A percentile compares a stretch with the other conserved stretches of the same genome.
These are phyloP conservation scores for Quillaja saponaria DNA, from an alignment of 306 rosid genomes.

Conservation along the genomic window DNA sequence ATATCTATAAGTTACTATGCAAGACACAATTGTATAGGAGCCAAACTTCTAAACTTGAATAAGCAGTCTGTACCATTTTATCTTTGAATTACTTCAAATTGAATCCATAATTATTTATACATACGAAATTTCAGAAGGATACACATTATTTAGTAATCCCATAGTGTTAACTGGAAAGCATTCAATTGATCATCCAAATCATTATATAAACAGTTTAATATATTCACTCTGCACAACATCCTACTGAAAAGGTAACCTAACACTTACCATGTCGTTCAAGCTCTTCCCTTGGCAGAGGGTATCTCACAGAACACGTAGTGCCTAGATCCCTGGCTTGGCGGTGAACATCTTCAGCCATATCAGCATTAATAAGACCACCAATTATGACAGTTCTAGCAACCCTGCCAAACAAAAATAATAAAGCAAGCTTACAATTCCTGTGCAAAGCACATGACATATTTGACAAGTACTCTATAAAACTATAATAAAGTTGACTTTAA, in stretches of 20 bases:
- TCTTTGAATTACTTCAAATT: too few species aligned
- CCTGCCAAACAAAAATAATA: slow-evolving; percentile 49
- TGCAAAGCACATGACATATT: too few species aligned
- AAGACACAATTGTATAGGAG: too few species aligned
- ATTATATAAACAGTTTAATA: slow-evolving; percentile 21
- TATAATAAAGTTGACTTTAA: too few species aligned
- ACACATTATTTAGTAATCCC: background rate
- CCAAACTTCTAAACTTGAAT: too few species aligned
- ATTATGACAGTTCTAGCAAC: slow-evolving; percentile 88
- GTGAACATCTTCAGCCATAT: slow-evolving; percentile 79
- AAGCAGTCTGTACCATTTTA: too few species aligned
- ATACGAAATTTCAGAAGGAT: too few species aligned
- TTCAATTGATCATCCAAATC: too few species aligned
- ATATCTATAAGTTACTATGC: too few species aligned
- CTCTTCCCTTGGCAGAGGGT: slow-evolving; percentile 79
- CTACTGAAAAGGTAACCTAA: slow-evolving; percentile 20
- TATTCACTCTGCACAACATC: background rate
- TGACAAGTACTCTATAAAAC: too few species aligned
- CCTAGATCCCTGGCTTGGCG: slow-evolving; percentile 65
- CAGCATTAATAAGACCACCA: slow-evolving; percentile 73
- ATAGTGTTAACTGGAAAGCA: too few species aligned
- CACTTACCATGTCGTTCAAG: slow-evolving; percentile 66
- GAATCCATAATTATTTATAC: too few species aligned
- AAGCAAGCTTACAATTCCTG: slow-evolving; percentile 20
- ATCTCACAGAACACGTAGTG: slow-evolving; percentile 65